Percentiles rank a stretch among this genome's conserved stretches.
phyloP scores from a whole-genome alignment of 1,284 basidiomycete species.

The Cryptococcus sp. region DNA sequence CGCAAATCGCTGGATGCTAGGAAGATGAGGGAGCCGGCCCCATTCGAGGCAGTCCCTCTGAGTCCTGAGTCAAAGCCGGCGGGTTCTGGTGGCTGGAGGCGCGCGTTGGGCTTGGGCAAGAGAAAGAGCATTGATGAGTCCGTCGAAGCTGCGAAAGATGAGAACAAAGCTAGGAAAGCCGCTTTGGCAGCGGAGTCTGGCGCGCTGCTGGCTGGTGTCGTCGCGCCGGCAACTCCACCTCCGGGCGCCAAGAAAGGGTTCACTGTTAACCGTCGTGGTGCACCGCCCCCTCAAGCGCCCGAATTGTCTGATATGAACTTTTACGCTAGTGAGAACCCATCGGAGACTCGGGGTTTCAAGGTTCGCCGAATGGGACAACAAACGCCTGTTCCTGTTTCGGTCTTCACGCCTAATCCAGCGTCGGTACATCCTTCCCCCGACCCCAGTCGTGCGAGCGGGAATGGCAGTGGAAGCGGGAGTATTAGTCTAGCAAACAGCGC shows the following conservation, averaged over 20 bases:
- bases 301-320: background rate
- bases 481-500: too few species aligned
- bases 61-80: background rate
- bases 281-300: slow-evolving; percentile 3
- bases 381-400: slow-evolving; percentile 9
- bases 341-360: slow-evolving; percentile 17
- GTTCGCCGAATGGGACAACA: slow-evolving; percentile 24
- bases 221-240: slow-evolving; percentile 5
- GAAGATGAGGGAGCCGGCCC: slow-evolving; percentile 18
- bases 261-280: slow-evolving; percentile 23
- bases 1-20: background rate
- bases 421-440: slow-evolving; percentile 8
- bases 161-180: slow-evolving; percentile 47
- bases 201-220: slow-evolving; percentile 44
- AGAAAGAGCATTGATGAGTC: slow-evolving; percentile 24
- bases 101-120: slow-evolving; percentile 22
- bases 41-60: slow-evolving; percentile 22
- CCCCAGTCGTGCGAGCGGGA: background rate
- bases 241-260: slow-evolving; percentile 24
- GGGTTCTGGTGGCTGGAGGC: slow-evolving; percentile 6
- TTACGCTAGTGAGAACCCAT: background rate
- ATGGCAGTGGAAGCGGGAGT: too few species aligned
- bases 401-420: slow-evolving; percentile 2
- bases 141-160: slow-evolving; percentile 33
- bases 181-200: slow-evolving; percentile 42